Base-by-base conservation (phyloP, 1,284 basidiomycete species). In the Leccinum pachyderme region DNA sequence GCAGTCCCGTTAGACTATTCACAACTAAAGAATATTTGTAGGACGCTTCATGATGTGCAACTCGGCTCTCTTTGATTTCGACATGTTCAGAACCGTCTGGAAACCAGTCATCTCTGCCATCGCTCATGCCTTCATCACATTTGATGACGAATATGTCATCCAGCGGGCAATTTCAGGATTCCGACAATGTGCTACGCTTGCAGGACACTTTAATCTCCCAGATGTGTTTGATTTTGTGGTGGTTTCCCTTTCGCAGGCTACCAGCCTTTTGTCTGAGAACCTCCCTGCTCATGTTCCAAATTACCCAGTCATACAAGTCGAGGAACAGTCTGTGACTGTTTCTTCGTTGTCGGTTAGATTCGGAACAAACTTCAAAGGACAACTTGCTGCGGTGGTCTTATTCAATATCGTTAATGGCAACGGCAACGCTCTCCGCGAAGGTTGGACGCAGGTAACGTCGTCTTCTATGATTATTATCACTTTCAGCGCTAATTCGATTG, bases 331-430 rank as follows among this genome's bases (percentile, higher is more conserved):
- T 5, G 75, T 98, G 57, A 97, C 94, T 0, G 89, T 99, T 24
- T 98, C 95, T 3, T 89, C 91, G 9, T 74, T 99, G 49, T 95
- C 96, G 0, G 87, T 98, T 53, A 89, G 87, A 61, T 99, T 99
- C 66, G 97, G 97, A 39, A 92, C 89, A 49, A 95, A 95, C 72
- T 93, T 98, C 76, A 93, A 95, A 70, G 91, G 93, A 7, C 97
- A 99, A 68, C 79, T 99, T 22, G 97, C 97, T 49, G 95, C 96
- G 11, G 96, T 99, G 9, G 94, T 99, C 4, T 73, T 99, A 32
- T 99, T 99, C 76, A 97, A 95, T 56, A 98, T 99, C 53, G 93
- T 97, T 15, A 98, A 98, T 65, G 93, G 95, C 7, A 95, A 98
- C 70, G 93, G 93, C n/a, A 91, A 93, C 63, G 90, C 94, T 5